These are phyloP conservation scores for Sporothrix pallida DNA, from an alignment of 2,329 filamentous ascomycete species.

Conservation along the genomic window DNA sequence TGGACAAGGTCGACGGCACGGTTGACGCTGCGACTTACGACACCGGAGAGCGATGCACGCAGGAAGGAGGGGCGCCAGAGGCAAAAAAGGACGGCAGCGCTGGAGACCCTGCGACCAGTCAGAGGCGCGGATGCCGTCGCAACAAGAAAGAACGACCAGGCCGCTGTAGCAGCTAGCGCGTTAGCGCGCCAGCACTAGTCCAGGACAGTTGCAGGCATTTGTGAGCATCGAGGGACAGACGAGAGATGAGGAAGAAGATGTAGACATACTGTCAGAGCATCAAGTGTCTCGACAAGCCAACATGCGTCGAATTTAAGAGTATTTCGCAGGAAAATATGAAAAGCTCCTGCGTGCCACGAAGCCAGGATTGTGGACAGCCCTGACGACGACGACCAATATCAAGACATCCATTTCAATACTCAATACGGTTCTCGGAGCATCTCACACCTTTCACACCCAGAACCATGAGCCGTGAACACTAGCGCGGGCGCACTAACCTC, in stretches of 20 bases:
- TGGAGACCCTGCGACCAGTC: slow-evolving; percentile 24
- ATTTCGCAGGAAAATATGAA: background rate
- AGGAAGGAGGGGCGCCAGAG: slow-evolving; percentile 14
- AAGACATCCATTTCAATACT: background rate
- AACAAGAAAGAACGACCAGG: slow-evolving; percentile 20
- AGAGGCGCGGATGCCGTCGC: slow-evolving; percentile 17
- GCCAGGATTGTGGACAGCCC: background rate
- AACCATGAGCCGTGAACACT: slow-evolving; percentile 20
- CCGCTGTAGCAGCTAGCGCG: slow-evolving; percentile 32
- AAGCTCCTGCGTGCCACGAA: too few relatives aligned
- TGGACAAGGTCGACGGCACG: background rate
- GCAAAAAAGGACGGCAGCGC: slow-evolving; percentile 19
- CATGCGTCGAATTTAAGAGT: background rate
- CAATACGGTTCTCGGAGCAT: background rate
- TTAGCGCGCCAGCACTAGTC: slow-evolving; percentile 28
- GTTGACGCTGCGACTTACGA: slow-evolving; percentile 2
- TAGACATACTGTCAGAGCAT: background rate
- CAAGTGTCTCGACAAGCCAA: background rate
- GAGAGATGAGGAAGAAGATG: background rate
- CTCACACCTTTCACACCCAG: background rate
- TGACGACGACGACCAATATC: background rate
- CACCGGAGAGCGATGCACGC: background rate
- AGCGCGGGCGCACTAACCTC: slow-evolving; percentile 33
- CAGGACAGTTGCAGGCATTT: slow-evolving; percentile 5
- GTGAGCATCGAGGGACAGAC: background rate